Base-by-base conservation (phyloP, 208 protist species). In the Crithidia bombi region DNA sequence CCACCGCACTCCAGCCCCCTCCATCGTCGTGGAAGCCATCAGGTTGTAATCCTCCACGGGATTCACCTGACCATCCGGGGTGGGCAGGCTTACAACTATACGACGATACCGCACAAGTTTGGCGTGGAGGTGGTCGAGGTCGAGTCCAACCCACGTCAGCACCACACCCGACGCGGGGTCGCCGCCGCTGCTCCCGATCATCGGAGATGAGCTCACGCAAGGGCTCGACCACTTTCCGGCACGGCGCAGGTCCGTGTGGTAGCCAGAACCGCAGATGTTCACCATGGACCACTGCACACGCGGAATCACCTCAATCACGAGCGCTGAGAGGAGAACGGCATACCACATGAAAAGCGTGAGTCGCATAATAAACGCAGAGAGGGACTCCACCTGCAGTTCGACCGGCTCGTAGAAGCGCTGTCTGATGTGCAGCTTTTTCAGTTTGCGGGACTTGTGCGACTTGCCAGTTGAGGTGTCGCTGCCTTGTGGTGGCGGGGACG, bases 331-430 rank as follows among this genome's bases (percentile, higher is more conserved):
- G 15, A 92, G 54, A 17, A 73, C 65, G 2, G 80, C 51, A 54
- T 92, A 93, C 85, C 85, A 96, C 39, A 91, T 23, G 25, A 75
- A 69, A 23, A 92, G 69, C 35, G 87, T 82, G 3, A 64, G 17
- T 28, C 72, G 64, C 6, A 75, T 73, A 19, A 83, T 73, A 50
- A 86, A 63, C 3, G 73, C 71, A 0, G 86, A 78, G 6, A 96
- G 65, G 2, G 75, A 79, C 73, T 96, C 87, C 33, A 96, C 81
- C 68, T 93, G 87, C 49, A 96, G 79, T 67, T 96, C 86, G n/a
- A 93, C 79, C 1, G 73, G 78, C 36, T 88, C 85, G 49, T 63
- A 67, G 50, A 85, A 75, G 44, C 68, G 69, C 14, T 63, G 65
- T 25, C 58, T 52, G 30, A 72, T 46, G 36, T 32, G 52, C 26